phyloP scores from a whole-genome alignment of 345 rosid species.

The Nephelium lappaceum region DNA sequence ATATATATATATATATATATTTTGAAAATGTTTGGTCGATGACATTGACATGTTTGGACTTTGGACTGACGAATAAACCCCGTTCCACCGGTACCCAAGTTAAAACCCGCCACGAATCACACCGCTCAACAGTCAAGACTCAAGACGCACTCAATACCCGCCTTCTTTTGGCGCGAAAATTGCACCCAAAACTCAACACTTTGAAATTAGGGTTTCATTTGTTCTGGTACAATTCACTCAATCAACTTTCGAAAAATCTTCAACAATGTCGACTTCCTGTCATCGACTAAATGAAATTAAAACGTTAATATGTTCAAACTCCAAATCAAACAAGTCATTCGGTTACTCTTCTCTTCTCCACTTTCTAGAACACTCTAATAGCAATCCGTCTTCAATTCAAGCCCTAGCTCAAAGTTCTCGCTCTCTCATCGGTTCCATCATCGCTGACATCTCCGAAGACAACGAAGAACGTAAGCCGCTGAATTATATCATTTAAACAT shows the following conservation, averaged over 20 bases:
- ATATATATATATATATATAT: too few relatives aligned
- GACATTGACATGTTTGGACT: too few relatives aligned
- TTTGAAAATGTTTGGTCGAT: too few relatives aligned
- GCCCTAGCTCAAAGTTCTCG: constrained; percentile 32
- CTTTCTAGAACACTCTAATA: constrained; percentile 40
- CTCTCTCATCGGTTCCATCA: constrained; percentile 26
- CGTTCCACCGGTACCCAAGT: too few relatives aligned
- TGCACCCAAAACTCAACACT: background rate
- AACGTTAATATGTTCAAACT: constrained; percentile 32
- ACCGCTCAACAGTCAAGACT: too few relatives aligned
- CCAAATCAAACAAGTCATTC: constrained; percentile 35
- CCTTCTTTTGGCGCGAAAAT: constrained; percentile 34
- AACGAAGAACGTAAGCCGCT: constrained; percentile 49
- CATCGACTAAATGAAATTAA: constrained; percentile 40
- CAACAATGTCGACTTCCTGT: constrained; percentile 31
- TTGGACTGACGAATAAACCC: too few relatives aligned
- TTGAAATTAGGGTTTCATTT: background rate
- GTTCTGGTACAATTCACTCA: background rate
- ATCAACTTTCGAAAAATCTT: background rate
- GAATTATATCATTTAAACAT: background rate
- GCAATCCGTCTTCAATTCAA: constrained; percentile 32
- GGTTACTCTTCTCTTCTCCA: constrained; percentile 44
- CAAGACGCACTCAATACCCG: too few relatives aligned
- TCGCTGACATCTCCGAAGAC: constrained; percentile 29
- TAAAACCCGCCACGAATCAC: background rate